phyloP scores from a whole-genome alignment of 495 filamentous ascomycete genomes.

The Aspergillus bridgeri region DNA sequence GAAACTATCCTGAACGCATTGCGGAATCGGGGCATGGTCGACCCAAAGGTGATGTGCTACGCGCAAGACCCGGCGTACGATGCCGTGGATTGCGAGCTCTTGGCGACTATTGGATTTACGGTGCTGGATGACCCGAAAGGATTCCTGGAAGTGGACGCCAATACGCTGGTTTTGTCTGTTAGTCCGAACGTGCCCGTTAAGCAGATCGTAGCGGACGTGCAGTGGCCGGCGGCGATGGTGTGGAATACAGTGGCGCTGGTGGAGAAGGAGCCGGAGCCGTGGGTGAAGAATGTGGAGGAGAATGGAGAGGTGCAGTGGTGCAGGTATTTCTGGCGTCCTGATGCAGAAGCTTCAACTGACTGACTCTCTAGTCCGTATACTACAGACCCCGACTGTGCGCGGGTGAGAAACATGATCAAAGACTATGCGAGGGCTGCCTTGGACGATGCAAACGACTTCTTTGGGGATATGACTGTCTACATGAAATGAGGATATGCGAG shows the following conservation, averaged over 20 bases:
- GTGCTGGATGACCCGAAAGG: constrained; percentile 29
- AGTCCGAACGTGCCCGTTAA: constrained; percentile 33
- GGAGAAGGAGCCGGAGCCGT: constrained; percentile 10
- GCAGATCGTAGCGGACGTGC: constrained; percentile 33
- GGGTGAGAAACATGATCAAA: constrained; percentile 19
- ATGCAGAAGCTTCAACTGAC: too few species aligned
- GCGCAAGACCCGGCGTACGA: constrained; percentile 32
- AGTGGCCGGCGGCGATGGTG: constrained; percentile 31
- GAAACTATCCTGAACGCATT: constrained; percentile 12
- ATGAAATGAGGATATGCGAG: constrained; percentile 11
- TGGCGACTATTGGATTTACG: constrained; percentile 18
- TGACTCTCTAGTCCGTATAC: constrained; percentile 21
- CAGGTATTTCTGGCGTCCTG: constrained; percentile 10
- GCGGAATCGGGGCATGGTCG: constrained; percentile 2
- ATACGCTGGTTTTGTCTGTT: constrained; percentile 28
- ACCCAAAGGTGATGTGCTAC: constrained; percentile 20
- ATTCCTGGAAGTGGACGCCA: constrained; percentile 29
- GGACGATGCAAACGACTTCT: constrained; percentile 19
- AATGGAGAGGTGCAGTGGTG: constrained; percentile 20
- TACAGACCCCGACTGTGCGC: constrained; percentile 24
- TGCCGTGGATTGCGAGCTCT: constrained; percentile 15
- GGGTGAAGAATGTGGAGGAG: constrained; percentile 12
- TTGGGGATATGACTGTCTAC: constrained; percentile 25
- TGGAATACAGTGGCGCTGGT: constrained; percentile 28
- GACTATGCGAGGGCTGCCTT: constrained; percentile 18